phyloP scores from a whole-genome alignment of 2,329 filamentous ascomycete genomes.

The Diaporthe amygdali region DNA sequence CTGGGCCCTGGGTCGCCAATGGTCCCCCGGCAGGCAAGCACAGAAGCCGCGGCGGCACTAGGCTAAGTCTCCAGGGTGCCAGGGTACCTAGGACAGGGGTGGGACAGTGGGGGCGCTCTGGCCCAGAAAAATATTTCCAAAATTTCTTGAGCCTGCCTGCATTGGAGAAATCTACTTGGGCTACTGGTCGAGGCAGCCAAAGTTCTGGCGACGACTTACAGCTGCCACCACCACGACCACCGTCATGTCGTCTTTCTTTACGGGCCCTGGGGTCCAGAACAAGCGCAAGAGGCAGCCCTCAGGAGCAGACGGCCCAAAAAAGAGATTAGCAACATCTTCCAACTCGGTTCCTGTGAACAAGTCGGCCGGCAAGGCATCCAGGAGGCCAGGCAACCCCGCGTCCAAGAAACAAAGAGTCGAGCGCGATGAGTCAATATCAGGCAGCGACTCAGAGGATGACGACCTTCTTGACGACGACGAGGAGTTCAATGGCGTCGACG shows the following conservation, averaged over 20 bases:
- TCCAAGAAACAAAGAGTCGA: slow-evolving; percentile 46
- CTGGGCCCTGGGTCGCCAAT: not conserved
- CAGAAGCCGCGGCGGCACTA: not conserved
- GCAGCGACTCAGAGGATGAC: slow-evolving; percentile 77
- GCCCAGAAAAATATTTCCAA: slow-evolving; percentile 14
- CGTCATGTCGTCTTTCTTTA: slow-evolving; percentile 95
- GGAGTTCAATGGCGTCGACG: slow-evolving; percentile 31
- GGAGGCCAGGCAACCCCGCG: slow-evolving; percentile 28
- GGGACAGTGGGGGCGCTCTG: not conserved
- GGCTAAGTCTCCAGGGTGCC: not conserved
- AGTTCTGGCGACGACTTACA: slow-evolving; percentile 18
- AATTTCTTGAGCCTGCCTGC: slow-evolving; percentile 23
- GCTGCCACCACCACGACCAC: slow-evolving; percentile 30
- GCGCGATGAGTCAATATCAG: slow-evolving; percentile 83
- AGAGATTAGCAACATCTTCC: slow-evolving; percentile 58
- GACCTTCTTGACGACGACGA: slow-evolving; percentile 40
- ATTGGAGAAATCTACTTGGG: slow-evolving; percentile 13
- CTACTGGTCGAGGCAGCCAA: slow-evolving; percentile 31
- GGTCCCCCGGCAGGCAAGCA: not conserved
- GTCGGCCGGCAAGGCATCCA: slow-evolving; percentile 37
- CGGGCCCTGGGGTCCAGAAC: slow-evolving; percentile 81
- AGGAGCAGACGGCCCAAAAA: slow-evolving; percentile 62
- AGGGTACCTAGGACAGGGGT: not conserved
- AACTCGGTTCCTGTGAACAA: slow-evolving; percentile 45
- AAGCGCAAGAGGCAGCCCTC: slow-evolving; percentile 78